Evolutionary conservation across 2,329 filamentous ascomycete species (phyloP).

Genomic region (Clonostachys sp.): DNA sequence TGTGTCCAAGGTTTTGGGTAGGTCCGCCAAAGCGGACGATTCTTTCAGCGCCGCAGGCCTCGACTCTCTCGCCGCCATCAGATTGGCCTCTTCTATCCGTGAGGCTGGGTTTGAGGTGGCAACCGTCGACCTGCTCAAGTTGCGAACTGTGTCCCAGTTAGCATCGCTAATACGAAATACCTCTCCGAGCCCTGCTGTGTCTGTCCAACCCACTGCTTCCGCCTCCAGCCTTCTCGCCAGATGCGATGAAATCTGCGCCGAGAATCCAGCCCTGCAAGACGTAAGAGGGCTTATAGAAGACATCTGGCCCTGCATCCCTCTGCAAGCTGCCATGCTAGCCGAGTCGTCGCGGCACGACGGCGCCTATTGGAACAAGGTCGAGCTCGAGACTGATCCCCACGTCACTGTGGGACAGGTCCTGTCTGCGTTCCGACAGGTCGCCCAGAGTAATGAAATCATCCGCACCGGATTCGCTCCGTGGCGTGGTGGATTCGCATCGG

Average conservation of each 20-base stretch:
- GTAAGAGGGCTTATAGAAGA: slow-evolving; percentile 24
- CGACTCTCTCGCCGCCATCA: slow-evolving; percentile 47
- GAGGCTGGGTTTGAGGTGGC: slow-evolving; percentile 47
- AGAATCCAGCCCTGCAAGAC: slow-evolving; percentile 6
- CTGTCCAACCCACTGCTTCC: background rate
- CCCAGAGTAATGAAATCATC: slow-evolving; percentile 58
- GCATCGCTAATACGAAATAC: slow-evolving; percentile 3
- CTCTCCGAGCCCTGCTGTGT: background rate
- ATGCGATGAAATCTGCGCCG: slow-evolving; percentile 8
- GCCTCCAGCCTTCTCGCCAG: slow-evolving; percentile 8
- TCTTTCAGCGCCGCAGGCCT: slow-evolving; percentile 52
- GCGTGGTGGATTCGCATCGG: slow-evolving; percentile 23
- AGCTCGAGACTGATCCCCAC: slow-evolving; percentile 48
- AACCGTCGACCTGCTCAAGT: slow-evolving; percentile 58
- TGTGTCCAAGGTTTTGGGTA: slow-evolving; percentile 33
- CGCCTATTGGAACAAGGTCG: slow-evolving; percentile 76
- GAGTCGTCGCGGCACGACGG: slow-evolving; percentile 58
- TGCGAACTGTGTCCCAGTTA: slow-evolving; percentile 33
- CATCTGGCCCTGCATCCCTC: slow-evolving; percentile 61
- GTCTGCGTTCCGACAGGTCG: slow-evolving; percentile 43
- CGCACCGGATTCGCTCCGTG: slow-evolving; percentile 68
- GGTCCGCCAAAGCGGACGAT: slow-evolving; percentile 24
- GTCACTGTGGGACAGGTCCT: slow-evolving; percentile 32
- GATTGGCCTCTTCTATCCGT: slow-evolving; percentile 59
- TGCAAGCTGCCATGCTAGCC: slow-evolving; percentile 76